Percentiles rank a stretch among this genome's conserved stretches.
Evolutionary conservation across 129 eudicot genomes (phyloP).

Genomic region (Arctium minus): DNA sequence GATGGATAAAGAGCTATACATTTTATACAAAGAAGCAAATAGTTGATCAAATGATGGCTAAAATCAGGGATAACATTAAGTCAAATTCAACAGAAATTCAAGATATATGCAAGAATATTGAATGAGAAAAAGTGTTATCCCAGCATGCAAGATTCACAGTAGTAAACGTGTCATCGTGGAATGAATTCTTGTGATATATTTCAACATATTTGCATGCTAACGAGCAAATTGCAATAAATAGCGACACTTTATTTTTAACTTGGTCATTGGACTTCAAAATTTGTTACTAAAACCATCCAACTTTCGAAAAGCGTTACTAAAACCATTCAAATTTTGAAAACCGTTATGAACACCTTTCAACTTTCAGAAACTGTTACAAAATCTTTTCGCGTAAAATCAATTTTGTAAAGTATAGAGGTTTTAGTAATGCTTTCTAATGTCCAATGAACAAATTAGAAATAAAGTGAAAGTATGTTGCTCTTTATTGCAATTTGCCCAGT

Average conservation of each 20-base stretch:
- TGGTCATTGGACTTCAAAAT: neutral
- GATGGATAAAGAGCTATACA: neutral
- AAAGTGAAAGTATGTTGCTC: neutral
- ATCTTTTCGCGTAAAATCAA: neutral
- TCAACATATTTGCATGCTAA: neutral
- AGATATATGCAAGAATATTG: neutral
- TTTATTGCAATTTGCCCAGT: neutral
- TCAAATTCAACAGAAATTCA: neutral
- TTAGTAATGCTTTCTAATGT: neutral
- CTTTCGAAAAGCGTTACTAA: neutral
- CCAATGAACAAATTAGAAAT: neutral
- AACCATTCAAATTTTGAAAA: neutral
- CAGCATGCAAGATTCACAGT: neutral
- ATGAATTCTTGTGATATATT: neutral
- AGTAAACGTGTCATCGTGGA: neutral
- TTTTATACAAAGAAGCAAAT: neutral
- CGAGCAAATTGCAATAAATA: neutral
- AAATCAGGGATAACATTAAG: neutral
- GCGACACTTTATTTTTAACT: neutral
- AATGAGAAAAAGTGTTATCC: too few species aligned
- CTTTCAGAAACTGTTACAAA: neutral
- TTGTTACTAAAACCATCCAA: neutral
- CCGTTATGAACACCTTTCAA: neutral
- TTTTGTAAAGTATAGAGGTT: neutral
- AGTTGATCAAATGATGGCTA: neutral